phyloP scores from a whole-genome alignment of 2,329 filamentous ascomycete species.

The Westerdykella aurantiaca region DNA sequence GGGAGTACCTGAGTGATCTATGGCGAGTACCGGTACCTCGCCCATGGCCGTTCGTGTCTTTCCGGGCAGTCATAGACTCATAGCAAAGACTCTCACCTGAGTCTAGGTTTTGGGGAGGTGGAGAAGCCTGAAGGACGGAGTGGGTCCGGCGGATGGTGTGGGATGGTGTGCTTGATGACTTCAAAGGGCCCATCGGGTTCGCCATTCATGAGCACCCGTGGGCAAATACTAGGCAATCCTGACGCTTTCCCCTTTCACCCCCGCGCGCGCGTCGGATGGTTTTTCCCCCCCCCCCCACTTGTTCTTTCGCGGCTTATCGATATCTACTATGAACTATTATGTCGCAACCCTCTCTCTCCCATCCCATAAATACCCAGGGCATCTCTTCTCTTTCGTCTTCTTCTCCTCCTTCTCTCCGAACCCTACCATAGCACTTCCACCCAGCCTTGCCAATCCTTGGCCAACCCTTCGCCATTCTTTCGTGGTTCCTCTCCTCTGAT shows the following conservation, averaged over 20 bases:
- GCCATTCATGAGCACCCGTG: conserved; percentile 24
- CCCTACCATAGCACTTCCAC: background rate
- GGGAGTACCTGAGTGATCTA: background rate
- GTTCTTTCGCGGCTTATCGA: conserved; percentile 1
- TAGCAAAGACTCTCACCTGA: no score
- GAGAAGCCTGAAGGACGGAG: no score
- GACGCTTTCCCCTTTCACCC: background rate
- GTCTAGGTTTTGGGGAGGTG: no score
- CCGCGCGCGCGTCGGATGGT: no score
- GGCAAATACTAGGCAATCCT: background rate
- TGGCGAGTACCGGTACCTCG: background rate
- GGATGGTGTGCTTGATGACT: conserved; percentile 33
- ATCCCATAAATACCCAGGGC: background rate
- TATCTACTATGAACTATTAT: background rate
- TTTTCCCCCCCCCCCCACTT: no score
- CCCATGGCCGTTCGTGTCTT: no score
- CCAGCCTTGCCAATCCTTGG: no score
- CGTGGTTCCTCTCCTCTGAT: background rate
- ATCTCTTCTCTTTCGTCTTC: no score
- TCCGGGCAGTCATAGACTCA: no score
- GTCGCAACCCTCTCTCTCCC: background rate
- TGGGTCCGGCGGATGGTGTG: no score
- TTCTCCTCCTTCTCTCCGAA: background rate
- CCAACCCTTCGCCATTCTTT: background rate
- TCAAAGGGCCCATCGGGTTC: conserved; percentile 22